phyloP scores from a whole-genome alignment of 176 grass and related monocot species.

The Carex pumila region DNA sequence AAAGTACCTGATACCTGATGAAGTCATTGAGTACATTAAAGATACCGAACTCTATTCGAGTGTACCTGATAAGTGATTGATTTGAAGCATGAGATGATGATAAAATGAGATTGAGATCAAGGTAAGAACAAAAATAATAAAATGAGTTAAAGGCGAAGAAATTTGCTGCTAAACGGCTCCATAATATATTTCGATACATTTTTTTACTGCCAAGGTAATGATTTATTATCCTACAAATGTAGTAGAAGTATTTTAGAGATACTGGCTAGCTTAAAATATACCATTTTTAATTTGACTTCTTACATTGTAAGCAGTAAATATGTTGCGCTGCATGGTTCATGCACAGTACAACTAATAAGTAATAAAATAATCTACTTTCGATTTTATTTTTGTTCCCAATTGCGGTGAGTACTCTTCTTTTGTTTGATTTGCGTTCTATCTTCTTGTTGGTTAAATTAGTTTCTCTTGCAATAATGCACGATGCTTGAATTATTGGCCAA shows the following conservation, averaged over 20 bases:
- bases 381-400: not conserved
- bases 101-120: not conserved
- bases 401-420: not conserved
- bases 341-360: not conserved
- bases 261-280: not conserved
- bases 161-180: not conserved
- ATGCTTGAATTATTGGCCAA: not conserved
- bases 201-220: not conserved
- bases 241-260: not conserved
- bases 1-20: conserved; percentile 73
- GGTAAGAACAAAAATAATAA: not conserved
- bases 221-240: not conserved
- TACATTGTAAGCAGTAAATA: not conserved
- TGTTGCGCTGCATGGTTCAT: not conserved
- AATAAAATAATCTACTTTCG: not conserved
- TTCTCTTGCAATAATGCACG: not conserved
- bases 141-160: not conserved
- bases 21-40: conserved; percentile 70
- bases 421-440: not conserved
- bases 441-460: not conserved
- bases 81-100: not conserved
- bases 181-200: not conserved
- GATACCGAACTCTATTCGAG: conserved; percentile 47
- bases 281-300: not conserved
- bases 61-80: not conserved